Conservation (phyloP, 345 rosid genomes). For the Eucalyptus polyanthemos region DNA sequence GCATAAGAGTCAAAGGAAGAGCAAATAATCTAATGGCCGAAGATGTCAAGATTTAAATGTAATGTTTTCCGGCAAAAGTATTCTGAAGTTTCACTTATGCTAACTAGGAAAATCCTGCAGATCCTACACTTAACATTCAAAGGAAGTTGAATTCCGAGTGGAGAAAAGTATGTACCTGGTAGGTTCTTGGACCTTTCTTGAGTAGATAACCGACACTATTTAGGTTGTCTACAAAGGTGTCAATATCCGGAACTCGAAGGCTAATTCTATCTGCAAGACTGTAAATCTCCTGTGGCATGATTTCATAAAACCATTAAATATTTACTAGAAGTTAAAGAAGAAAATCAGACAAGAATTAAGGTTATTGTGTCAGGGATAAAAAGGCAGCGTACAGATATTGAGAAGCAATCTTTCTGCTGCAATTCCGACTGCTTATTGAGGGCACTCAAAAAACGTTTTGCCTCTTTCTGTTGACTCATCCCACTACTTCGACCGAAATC, state of each 20-base stretch:
- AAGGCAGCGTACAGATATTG: conserved; percentile 51
- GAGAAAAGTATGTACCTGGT: conserved; percentile 46
- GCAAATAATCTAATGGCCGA: background rate
- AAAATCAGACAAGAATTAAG: background rate
- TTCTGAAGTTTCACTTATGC: background rate
- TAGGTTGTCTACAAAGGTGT: conserved; percentile 76
- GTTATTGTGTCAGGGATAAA: background rate
- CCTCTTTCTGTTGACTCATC: conserved; percentile 97
- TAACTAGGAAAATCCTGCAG: background rate
- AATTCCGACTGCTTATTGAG: conserved; percentile 79
- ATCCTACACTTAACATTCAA: background rate
- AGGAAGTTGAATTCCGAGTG: background rate
- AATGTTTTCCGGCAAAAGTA: background rate
- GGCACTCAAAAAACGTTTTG: conserved; percentile 83
- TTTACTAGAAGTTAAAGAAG: background rate
- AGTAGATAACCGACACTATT: conserved; percentile 80
- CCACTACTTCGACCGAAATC: conserved; percentile 94
- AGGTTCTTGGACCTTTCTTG: conserved; percentile 89
- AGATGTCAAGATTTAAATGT: background rate
- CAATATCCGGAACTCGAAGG: conserved; percentile 82
- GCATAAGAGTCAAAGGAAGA: background rate
- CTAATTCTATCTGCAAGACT: conserved; percentile 86
- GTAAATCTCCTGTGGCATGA: conserved; percentile 69
- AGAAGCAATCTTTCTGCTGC: conserved; percentile 81
- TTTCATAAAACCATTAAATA: background rate